Evolutionary conservation across 768 basidiomycete genomes (phyloP).

Genomic region (Mycena metata): DNA sequence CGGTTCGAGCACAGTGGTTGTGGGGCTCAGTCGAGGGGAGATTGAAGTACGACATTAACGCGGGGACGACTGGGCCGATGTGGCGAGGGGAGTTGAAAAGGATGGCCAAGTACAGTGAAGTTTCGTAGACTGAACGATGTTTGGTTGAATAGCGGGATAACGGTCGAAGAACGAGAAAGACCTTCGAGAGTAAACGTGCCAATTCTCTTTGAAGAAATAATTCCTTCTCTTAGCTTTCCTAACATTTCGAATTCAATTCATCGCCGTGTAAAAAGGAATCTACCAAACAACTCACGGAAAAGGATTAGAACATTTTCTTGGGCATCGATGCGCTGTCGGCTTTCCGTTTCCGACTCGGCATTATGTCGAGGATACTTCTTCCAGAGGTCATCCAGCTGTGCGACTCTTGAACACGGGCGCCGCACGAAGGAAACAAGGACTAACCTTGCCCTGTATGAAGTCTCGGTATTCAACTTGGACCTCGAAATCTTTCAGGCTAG

Average conservation of each 20-base stretch:
- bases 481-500: constrained; percentile 69
- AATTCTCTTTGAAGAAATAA: constrained; percentile 68
- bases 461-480: constrained; percentile 77
- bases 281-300: constrained; percentile 67
- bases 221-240: constrained; percentile 86
- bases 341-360: constrained; percentile 49
- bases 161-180: constrained; percentile 44
- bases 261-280: background rate
- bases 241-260: background rate
- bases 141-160: background rate
- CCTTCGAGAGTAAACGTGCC: constrained; percentile 81
- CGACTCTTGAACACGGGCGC: background rate
- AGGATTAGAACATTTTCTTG: constrained; percentile 80
- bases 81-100: constrained; percentile 74
- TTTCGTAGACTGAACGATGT: constrained; percentile 73
- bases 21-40: constrained; percentile 43
- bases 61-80: constrained; percentile 71
- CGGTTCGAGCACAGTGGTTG: constrained; percentile 44
- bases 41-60: constrained; percentile 68
- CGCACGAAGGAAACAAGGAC: constrained; percentile 14
- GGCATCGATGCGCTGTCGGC: constrained; percentile 61
- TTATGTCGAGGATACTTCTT: constrained; percentile 48
- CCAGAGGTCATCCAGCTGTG: constrained; percentile 66
- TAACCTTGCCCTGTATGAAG: constrained; percentile 77
- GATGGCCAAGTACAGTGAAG: constrained; percentile 74